Base-by-base conservation (phyloP, 805 yeast species). In the Grigorovia transvaalensis region DNA sequence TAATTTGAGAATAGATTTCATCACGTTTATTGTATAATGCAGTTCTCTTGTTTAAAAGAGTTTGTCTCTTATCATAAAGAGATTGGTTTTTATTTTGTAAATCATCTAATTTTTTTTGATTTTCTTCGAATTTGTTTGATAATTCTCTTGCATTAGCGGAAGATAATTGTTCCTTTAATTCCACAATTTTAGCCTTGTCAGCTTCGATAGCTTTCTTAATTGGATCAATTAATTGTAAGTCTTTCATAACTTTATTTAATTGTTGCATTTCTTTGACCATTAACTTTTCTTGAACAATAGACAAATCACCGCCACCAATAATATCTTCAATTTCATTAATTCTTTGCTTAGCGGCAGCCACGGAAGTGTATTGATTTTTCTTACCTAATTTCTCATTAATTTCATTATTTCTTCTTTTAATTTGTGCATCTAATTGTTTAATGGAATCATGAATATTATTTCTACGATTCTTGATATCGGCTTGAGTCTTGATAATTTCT, bases 211-310 rank as follows among this genome's bases (percentile, higher is more conserved):
- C 79, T 60, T 79, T 79, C 74, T 88, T 96, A 61, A 79, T 79
- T 61, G 80, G 79, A 64, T 82, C 89, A 59, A 90, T 74, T 47
- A 78, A 75, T 48, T 80, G 80, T 66, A 88, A 86, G 68, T 84
- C 90, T 69, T 84, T 85, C 64, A 83, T 81, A 65, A 85, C 72
- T 72, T 87, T 88, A 71, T 91, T 82, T 68, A 93, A 79, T 46
- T 82, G 70, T 50, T 88, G 78, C 76, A 88, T 85, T 72, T 91
- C 98, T 72, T 86, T 86, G 59, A 93, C 81, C 57, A 76, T 71
- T 65, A 82, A 78, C 74, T 88, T 84, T 77, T 93, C 99, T 57
- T 91, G 96, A 50, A 89, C 97, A 64, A 93, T 80, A 61, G 87
- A 80, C 66, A 93, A 75, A 46, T 76, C 71, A 56, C 98, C 98